Evolutionary conservation across 305 asterid genomes (phyloP).

Genomic region (Ajuga reptans): DNA sequence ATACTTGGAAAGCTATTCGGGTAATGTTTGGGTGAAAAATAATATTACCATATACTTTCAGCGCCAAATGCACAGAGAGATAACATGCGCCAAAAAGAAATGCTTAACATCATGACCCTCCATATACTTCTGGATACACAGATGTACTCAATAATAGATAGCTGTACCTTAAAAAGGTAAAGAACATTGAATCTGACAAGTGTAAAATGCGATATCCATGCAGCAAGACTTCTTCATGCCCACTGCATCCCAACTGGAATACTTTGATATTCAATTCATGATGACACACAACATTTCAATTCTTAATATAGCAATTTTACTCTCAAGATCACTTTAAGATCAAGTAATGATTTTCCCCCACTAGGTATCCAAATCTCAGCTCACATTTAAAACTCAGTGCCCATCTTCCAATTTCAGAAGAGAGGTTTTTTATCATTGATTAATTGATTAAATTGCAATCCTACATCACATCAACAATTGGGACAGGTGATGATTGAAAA

Average conservation of each 20-base stretch:
- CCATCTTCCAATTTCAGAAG: background rate
- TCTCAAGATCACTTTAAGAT: background rate
- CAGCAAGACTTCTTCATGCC: background rate
- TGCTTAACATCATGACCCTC: background rate
- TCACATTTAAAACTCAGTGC: background rate
- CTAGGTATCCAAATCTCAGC: background rate
- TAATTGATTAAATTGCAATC: background rate
- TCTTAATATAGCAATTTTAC: background rate
- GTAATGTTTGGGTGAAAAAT: background rate
- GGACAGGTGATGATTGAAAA: background rate
- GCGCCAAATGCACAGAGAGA: background rate
- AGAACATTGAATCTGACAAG: slow-evolving; percentile 10
- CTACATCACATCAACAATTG: background rate
- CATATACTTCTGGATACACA: background rate
- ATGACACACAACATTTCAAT: background rate
- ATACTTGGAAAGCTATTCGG: background rate
- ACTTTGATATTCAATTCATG: background rate
- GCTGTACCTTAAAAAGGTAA: background rate
- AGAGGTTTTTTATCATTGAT: background rate
- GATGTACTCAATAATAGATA: background rate
- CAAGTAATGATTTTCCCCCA: background rate
- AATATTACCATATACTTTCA: background rate
- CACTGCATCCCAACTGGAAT: background rate
- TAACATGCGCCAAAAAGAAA: background rate
- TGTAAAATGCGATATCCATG: background rate